Percentiles rank a stretch among this genome's conserved stretches.
Conservation (phyloP, 805 yeast genomes). For the Yamadazyma sp. region DNA sequence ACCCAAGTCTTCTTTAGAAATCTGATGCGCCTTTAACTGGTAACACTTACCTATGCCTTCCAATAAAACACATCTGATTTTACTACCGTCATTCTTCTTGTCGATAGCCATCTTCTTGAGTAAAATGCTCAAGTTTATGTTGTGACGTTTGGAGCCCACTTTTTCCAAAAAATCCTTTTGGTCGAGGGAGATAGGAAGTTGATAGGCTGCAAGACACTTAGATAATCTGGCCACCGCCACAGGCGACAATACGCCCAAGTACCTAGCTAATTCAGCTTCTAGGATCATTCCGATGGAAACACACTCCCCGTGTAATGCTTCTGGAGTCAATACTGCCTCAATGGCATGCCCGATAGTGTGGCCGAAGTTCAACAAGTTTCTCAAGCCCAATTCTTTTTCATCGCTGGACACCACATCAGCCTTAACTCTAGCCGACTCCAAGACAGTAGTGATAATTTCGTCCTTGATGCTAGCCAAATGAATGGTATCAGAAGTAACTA, state of each 20-base stretch:
- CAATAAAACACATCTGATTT: constrained; percentile 81
- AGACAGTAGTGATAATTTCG: constrained; percentile 73
- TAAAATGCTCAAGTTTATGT: constrained; percentile 73
- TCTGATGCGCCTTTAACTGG: constrained; percentile 84
- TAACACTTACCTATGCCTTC: constrained; percentile 85
- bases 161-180: constrained; percentile 67
- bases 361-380: constrained; percentile 92
- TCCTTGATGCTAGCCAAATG: constrained; percentile 69
- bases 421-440: constrained; percentile 85
- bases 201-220: constrained; percentile 81
- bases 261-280: constrained; percentile 95
- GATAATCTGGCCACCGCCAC: constrained; percentile 90
- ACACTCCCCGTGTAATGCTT: constrained; percentile 97
- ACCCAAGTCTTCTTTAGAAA: constrained; percentile 75
- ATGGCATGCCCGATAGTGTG: constrained; percentile 98
- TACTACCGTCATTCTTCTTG: constrained; percentile 92
- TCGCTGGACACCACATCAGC: constrained; percentile 92
- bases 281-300: constrained; percentile 95
- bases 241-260: constrained; percentile 83
- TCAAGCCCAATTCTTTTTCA: constrained; percentile 91
- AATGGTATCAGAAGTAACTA: constrained; percentile 45
- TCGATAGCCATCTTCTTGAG: constrained; percentile 90
- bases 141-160: constrained; percentile 59
- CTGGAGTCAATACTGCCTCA: constrained; percentile 96
- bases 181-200: constrained; percentile 75